Percentiles rank a stretch among this genome's conserved stretches.
Conservation (phyloP, 2,329 filamentous ascomycete species). For the Calonectria ilicicola region DNA sequence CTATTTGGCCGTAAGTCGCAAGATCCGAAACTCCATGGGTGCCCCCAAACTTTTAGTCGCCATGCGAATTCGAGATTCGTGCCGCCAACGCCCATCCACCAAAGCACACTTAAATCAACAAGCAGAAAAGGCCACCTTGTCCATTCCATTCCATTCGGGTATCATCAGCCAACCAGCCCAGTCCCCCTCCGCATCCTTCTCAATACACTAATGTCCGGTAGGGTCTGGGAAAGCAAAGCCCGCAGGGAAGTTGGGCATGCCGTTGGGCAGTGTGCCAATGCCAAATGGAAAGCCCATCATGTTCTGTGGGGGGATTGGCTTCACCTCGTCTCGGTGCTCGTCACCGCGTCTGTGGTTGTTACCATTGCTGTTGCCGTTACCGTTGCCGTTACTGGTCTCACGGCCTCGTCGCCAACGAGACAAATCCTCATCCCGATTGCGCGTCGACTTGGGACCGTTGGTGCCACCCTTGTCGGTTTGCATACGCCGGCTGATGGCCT, state of each 20-base stretch:
- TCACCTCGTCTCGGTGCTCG: constrained; percentile 33
- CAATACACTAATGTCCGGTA: constrained; percentile 31
- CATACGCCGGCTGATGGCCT: constrained; percentile 80
- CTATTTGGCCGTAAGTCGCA: not conserved
- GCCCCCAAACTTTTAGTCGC: constrained; percentile 10
- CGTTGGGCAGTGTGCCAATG: constrained; percentile 54
- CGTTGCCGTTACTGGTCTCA: constrained; percentile 42
- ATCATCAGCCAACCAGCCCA: constrained; percentile 19
- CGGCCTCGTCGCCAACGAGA: constrained; percentile 49
- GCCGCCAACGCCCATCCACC: constrained; percentile 19
- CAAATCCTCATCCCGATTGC: constrained; percentile 55
- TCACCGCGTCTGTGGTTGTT: constrained; percentile 32
- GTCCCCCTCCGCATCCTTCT: constrained; percentile 7
- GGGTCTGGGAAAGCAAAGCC: constrained; percentile 55
- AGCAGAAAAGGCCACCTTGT: constrained; percentile 11
- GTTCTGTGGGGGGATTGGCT: constrained; percentile 33
- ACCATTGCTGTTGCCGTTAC: constrained; percentile 24
- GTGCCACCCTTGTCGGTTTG: constrained; percentile 75
- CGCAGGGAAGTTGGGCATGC: constrained; percentile 56
- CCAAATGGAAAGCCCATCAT: constrained; percentile 52
- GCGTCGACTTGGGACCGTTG: constrained; percentile 74
- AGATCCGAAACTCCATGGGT: not conserved
- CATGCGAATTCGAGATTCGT: constrained; percentile 12
- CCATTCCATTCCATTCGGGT: constrained; percentile 18
- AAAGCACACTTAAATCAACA: not conserved